Evolutionary conservation across 2,329 filamentous ascomycete genomes (phyloP), one percentile per base, ranked within the genome.

Genomic region (Cordyceps farinosa): DNA sequence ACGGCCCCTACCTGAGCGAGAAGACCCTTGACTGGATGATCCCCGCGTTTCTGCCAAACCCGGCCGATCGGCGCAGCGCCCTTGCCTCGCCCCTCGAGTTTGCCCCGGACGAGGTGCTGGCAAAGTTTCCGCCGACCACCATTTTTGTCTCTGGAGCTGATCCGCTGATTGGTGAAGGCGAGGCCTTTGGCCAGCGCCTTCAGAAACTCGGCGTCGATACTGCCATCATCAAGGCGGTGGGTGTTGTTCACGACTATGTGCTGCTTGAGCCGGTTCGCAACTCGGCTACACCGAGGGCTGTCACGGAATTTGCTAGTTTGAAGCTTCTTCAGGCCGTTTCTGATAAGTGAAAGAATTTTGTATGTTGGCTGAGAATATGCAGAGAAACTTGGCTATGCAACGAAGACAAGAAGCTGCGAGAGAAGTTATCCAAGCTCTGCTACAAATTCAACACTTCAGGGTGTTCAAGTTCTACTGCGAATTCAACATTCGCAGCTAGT

Each of bases 21-120:
- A 51, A 51, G 48, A 51, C 48, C 5, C n/a, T 51, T 29, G 48
- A 51, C 48, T 51, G 48, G 48, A 51, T 51, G 29, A 51, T 51
- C 13, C 2, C 10, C 27, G 48, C 48, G 15, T 51, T 51, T 32
- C 29, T 51, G 3, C 48, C 48, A 1, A 51, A 32, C 4, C 29
- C 5, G 13, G 48, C 30, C 13, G 48, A 51, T 34, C 48, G 48
- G 3, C 15, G 13, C 13, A 51, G 29, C 30, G 29, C 29, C 6
- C 48, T 51, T 5, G 48, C 48, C 11, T 51, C 48, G 29, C 48
- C 48, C 5, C 48, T 51, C 13, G 48, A 32, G 11, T 51, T 32
- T 34, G 48, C 48, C 29, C 48, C 48, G 2, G 48, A 51, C 48
- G 29, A 51, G 13, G 29, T 51, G 6, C 17, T 51, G 48, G 29